Conservation (phyloP, 345 rosid species). For the Cardamine resedifolia region DNA sequence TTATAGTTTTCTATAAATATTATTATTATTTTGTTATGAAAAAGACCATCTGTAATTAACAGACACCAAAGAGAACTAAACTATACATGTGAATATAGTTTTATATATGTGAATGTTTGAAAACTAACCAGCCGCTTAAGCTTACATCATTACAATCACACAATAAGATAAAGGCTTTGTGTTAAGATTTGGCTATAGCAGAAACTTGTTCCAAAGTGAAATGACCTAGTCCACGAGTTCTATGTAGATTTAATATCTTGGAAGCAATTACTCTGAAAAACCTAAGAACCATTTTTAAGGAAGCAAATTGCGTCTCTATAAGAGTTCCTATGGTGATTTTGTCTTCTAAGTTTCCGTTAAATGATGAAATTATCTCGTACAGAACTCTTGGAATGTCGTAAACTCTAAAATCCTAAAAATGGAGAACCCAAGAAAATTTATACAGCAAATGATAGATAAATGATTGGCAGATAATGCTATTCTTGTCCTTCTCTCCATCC, state of each 20-base stretch:
- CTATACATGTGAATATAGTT: too few relatives aligned
- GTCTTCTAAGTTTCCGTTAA: slow-evolving; percentile 37
- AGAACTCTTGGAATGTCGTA: slow-evolving; percentile 53
- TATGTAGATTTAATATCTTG: slow-evolving; percentile 63
- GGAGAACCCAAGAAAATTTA: not conserved
- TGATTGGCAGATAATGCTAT: not conserved
- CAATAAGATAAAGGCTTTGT: not conserved
- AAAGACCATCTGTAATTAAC: too few relatives aligned
- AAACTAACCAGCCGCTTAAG: not conserved
- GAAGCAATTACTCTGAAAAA: slow-evolving; percentile 45
- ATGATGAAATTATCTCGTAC: slow-evolving; percentile 47
- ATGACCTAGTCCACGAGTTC: slow-evolving; percentile 77
- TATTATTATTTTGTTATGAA: too few relatives aligned
- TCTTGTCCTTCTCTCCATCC: not conserved
- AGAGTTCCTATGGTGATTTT: slow-evolving; percentile 46
- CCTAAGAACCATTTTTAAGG: slow-evolving; percentile 45
- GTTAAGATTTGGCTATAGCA: slow-evolving; percentile 1
- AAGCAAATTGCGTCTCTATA: slow-evolving; percentile 43
- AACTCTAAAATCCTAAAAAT: slow-evolving; percentile 60
- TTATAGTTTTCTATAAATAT: not conserved
- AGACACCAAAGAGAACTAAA: too few relatives aligned
- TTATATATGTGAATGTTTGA: too few relatives aligned
- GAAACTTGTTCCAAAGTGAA: slow-evolving; percentile 57
- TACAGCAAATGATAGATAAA: not conserved
- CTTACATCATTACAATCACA: not conserved